Percentiles rank a stretch among this genome's conserved stretches.
phyloP scores from a whole-genome alignment of 352 stramenopile genomes.

The Globisporangium iwayamae region DNA sequence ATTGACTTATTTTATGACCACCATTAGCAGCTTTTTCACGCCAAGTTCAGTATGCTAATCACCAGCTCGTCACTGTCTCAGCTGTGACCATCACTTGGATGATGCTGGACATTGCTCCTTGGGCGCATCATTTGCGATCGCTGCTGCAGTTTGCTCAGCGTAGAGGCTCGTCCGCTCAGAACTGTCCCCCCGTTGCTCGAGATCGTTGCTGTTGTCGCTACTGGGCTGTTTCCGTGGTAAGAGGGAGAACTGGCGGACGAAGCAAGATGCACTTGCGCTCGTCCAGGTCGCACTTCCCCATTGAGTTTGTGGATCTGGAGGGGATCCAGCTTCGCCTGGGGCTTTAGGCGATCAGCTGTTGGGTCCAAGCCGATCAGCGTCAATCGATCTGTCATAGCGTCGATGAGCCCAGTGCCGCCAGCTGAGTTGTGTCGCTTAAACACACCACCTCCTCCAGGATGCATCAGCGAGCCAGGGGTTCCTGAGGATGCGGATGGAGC shows the following conservation, averaged over 20 bases:
- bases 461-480: slow-evolving; percentile 19
- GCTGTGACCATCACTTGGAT: neutral
- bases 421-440: slow-evolving; percentile 28
- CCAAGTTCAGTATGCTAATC: neutral
- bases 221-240: slow-evolving; percentile 5
- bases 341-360: slow-evolving; percentile 35
- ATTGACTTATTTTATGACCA: slow-evolving; percentile 16
- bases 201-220: slow-evolving; percentile 5
- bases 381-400: neutral
- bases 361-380: slow-evolving; percentile 13
- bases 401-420: neutral
- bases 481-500: neutral
- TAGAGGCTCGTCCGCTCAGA: slow-evolving; percentile 3
- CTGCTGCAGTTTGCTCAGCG: slow-evolving; percentile 49
- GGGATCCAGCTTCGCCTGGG: slow-evolving; percentile 59
- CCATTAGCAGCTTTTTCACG: neutral
- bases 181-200: slow-evolving; percentile 22
- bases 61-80: neutral
- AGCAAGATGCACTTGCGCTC: slow-evolving; percentile 2
- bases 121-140: slow-evolving; percentile 53
- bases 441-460: slow-evolving; percentile 2
- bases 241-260: neutral
- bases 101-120: slow-evolving; percentile 28
- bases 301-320: slow-evolving; percentile 44
- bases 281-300: slow-evolving; percentile 17